phyloP scores from a whole-genome alignment of 805 yeast genomes.

The Zygosaccharomyces bisporus region DNA sequence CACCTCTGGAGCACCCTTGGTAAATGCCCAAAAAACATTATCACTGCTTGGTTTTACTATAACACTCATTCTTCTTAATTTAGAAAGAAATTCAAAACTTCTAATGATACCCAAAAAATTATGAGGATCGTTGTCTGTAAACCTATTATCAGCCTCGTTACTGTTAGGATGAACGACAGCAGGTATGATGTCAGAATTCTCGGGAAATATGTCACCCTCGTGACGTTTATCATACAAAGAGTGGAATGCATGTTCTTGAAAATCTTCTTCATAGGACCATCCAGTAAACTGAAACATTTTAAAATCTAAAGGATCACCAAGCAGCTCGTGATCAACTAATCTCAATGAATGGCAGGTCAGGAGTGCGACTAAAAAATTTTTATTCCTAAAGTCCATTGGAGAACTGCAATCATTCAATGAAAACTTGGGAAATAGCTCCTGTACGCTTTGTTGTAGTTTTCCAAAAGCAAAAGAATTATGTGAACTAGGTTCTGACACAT shows the following conservation, averaged over 20 bases:
- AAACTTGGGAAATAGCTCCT: conserved; percentile 27
- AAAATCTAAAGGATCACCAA: conserved; percentile 92
- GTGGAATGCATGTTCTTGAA: conserved; percentile 38
- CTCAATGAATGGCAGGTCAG: conserved; percentile 84
- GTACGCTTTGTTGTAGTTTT: conserved; percentile 23
- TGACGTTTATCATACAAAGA: conserved; percentile 39
- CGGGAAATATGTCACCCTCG: conserved; percentile 41
- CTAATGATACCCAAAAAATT: conserved; percentile 46
- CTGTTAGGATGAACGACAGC: conserved; percentile 46
- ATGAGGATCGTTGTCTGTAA: conserved; percentile 36
- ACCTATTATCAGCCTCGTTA: conserved; percentile 30
- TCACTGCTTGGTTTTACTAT: conserved; percentile 49
- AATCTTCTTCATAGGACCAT: conserved; percentile 73
- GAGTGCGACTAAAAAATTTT: conserved; percentile 38
- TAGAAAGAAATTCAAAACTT: conserved; percentile 78
- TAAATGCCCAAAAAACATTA: conserved; percentile 49
- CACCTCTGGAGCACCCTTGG: conserved; percentile 98
- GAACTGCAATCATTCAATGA: conserved; percentile 32
- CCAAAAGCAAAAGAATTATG: conserved; percentile 27
- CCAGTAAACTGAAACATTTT: conserved; percentile 90
- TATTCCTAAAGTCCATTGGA: conserved; percentile 29
- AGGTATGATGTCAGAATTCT: conserved; percentile 44
- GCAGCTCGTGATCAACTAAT: conserved; percentile 66
- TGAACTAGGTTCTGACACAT: conserved; percentile 28
- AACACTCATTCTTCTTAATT: conserved; percentile 87